These are phyloP conservation scores for Pythium utonaiense DNA, from an alignment of 352 stramenopile species.

Conservation along the genomic window DNA sequence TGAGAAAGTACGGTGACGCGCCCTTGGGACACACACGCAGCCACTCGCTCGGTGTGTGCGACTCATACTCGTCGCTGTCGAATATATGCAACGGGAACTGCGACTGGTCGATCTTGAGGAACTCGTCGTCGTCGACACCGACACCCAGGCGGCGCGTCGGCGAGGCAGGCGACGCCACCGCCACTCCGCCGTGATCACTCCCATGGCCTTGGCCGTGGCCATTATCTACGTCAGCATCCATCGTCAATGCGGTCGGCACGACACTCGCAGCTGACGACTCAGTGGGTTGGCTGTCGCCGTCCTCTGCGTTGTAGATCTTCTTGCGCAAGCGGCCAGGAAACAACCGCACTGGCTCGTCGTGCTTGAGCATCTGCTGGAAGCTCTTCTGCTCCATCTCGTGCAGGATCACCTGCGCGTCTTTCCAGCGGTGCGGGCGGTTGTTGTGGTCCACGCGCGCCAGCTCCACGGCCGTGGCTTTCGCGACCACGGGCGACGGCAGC, in stretches of 20 bases:
- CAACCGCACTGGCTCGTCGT: conserved; percentile 42
- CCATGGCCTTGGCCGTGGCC: neutral
- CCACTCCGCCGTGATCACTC: too few relatives aligned
- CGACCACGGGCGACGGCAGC: neutral
- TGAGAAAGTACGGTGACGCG: conserved; percentile 81
- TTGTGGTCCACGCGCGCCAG: conserved; percentile 79
- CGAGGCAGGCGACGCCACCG: neutral
- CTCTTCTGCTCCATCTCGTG: conserved; percentile 57
- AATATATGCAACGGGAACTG: conserved; percentile 90
- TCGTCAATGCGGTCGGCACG: conserved; percentile 4
- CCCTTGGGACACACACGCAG: conserved; percentile 41
- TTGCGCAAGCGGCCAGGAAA: conserved; percentile 61
- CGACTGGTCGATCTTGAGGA: conserved; percentile 88
- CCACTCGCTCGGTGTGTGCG: conserved; percentile 71
- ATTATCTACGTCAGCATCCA: neutral
- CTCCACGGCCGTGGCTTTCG: conserved; percentile 25
- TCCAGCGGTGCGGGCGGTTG: conserved; percentile 85
- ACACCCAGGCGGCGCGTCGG: conserved; percentile 2
- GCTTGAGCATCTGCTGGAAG: conserved; percentile 54
- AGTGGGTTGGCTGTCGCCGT: conserved; percentile 8
- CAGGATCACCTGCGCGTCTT: conserved; percentile 61
- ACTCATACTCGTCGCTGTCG: conserved; percentile 86
- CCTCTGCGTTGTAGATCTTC: conserved; percentile 33
- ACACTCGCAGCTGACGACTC: neutral
- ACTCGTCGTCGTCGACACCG: conserved; percentile 48